Percentiles rank a stretch among this genome's conserved stretches.
Conservation (phyloP, 331 rosid genomes). For the Quercus phellos region DNA sequence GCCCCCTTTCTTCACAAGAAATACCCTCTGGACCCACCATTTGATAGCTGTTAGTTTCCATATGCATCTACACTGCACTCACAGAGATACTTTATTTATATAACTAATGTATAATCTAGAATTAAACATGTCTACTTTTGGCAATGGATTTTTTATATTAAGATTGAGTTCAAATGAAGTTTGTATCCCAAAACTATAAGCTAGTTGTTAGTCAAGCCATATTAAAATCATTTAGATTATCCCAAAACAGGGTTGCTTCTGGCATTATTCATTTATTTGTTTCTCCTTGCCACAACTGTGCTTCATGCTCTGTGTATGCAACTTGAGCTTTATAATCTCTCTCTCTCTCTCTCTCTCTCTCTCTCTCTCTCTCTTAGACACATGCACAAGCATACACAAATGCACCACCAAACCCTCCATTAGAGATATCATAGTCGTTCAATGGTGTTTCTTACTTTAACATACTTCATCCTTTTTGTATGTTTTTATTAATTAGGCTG, state of each 20-base stretch:
- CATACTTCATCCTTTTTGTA: background rate
- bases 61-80: background rate
- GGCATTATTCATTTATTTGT: background rate
- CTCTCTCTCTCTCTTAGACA: background rate
- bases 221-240: background rate
- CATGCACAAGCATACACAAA: background rate
- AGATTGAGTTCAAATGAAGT: conserved; percentile 4
- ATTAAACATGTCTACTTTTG: background rate
- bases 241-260: background rate
- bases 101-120: background rate
- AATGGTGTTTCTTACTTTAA: background rate
- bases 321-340: too few species aligned
- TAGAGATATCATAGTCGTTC: background rate
- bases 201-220: conserved; percentile 4
- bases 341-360: too few species aligned
- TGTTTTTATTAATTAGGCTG: conserved; percentile 12
- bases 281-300: background rate
- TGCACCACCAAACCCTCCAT: background rate
- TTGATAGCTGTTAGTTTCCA: background rate
- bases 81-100: background rate
- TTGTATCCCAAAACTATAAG: conserved; percentile 13
- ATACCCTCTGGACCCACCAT: too few species aligned
- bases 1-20: too few species aligned
- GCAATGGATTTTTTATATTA: background rate
- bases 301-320: background rate